Base-by-base conservation (phyloP, 768 basidiomycete genomes). In the Rhodotorula babjevae region DNA sequence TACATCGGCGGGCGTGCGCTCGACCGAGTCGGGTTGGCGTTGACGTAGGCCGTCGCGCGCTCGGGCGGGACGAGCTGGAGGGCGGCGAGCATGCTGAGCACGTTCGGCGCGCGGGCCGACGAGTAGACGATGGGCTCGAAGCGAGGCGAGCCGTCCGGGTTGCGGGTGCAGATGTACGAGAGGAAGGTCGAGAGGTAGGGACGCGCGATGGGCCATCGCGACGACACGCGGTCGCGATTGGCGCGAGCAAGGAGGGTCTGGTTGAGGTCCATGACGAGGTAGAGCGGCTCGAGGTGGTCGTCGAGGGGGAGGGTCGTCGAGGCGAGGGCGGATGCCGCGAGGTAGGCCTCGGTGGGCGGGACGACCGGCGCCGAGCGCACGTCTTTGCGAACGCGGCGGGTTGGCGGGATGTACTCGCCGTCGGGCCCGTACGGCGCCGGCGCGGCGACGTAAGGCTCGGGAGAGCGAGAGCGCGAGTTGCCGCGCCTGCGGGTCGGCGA, bases 221-320 rank as follows among this genome's bases (percentile, higher is more conserved):
- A 73, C 14, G 19, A 33, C 1, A 27, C 29, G 7, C 66, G 40
- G 33, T 60, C 65, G 11, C 73, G 55, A 36, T 67, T 60, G 10
- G 62, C 52, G 12, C 77, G 72, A 36, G 64, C 69, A 0, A 78
- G 62, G 25, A 78, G 63, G 9, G 73, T 74, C 63, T 78, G 68
- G 62, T 78, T 78, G 19, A 78, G 65, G 46, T 78, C 77, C 27
- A 78, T 64, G 27, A 78, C 58, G 27, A 78, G n/a, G 31, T 74
- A 40, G 7, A 60, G 53, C 3, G 77, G 75, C 6, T 52, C 62
- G 16, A 9, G 15, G 6, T 18, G 27, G 0, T 50, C 23, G 4
- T 33, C 29, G 19, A 4, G 16, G 33, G 49, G 33, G 49, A 25
- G 15, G 18, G 25, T 33, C 3, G 2, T 15, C 14, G 65, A n/a